Percentiles rank a stretch among this genome's conserved stretches.
phyloP scores from a whole-genome alignment of 1,284 basidiomycete genomes.

The Pseudomicrostroma phylloplanum region DNA sequence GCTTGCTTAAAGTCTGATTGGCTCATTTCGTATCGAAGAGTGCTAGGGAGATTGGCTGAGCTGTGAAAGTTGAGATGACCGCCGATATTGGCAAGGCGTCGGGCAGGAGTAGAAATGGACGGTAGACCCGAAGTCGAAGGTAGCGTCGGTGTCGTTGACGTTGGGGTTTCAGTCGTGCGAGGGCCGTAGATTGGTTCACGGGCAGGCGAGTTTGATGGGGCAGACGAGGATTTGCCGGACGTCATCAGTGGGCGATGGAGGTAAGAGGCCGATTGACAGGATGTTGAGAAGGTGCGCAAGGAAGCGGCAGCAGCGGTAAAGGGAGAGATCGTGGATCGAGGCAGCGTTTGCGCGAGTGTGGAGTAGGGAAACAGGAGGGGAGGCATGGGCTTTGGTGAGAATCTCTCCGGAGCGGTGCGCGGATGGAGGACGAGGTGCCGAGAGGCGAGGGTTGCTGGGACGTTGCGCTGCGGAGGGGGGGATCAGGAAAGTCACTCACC shows the following conservation, averaged over 20 bases:
- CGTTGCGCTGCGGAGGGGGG: too few relatives aligned
- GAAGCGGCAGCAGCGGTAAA: not conserved
- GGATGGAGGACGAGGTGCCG: too few relatives aligned
- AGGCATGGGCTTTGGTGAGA: not conserved
- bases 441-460: too few relatives aligned
- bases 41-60: slow-evolving; percentile 23
- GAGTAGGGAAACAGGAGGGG: not conserved
- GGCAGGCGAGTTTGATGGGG: not conserved
- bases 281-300: not conserved
- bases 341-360: not conserved
- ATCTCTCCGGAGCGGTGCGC: too few relatives aligned
- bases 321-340: not conserved
- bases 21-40: slow-evolving; percentile 25
- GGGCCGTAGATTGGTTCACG: slow-evolving; percentile 2
- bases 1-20: slow-evolving; percentile 40
- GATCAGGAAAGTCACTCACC: too few relatives aligned
- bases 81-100: not conserved
- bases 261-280: not conserved
- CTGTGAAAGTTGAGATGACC: not conserved
- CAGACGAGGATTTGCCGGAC: not conserved
- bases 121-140: not conserved
- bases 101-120: not conserved
- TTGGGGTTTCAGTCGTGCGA: not conserved
- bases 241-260: not conserved
- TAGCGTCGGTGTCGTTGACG: not conserved